Percentiles rank a stretch among this genome's conserved stretches.
Conservation (phyloP, 1,284 basidiomycete genomes). For the Limonomyces culmigenus region DNA sequence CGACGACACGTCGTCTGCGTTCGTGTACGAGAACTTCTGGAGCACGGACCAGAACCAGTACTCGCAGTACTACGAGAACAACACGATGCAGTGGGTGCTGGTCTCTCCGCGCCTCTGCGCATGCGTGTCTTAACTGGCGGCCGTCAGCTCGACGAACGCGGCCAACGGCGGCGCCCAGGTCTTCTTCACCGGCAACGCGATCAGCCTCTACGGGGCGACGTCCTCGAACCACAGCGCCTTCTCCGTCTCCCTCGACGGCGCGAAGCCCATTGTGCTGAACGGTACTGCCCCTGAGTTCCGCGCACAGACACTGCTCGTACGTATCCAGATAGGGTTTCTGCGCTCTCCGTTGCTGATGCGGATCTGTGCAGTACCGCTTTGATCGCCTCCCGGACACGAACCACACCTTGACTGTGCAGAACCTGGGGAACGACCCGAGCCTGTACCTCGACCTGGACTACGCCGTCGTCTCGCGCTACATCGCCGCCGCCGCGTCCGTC, state of each 20-base stretch:
- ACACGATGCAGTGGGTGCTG: not conserved
- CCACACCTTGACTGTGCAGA: not conserved
- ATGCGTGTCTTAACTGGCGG: not conserved
- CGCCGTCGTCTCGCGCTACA: not conserved
- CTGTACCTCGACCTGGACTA: not conserved
- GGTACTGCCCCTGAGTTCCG: not conserved
- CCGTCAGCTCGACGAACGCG: not conserved
- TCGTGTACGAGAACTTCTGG: not conserved
- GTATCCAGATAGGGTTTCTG: not conserved
- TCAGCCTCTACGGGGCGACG: not conserved
- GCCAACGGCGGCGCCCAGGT: not conserved
- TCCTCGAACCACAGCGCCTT: not conserved
- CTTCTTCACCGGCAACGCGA: not conserved
- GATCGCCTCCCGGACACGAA: not conserved
- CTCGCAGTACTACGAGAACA: not conserved
- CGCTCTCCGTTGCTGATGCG: not conserved
- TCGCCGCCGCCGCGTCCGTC: not conserved
- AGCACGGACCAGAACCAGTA: not conserved
- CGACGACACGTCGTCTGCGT: not conserved
- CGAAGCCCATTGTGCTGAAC: not conserved
- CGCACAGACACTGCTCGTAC: not conserved
- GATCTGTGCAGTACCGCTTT: not conserved
- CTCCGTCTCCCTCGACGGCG: not conserved
- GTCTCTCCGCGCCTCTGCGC: not conserved
- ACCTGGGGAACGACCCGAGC: not conserved